These are phyloP conservation scores for Dendrobium huoshanense DNA, from an alignment of 106 monocot species.

Conservation along the genomic window DNA sequence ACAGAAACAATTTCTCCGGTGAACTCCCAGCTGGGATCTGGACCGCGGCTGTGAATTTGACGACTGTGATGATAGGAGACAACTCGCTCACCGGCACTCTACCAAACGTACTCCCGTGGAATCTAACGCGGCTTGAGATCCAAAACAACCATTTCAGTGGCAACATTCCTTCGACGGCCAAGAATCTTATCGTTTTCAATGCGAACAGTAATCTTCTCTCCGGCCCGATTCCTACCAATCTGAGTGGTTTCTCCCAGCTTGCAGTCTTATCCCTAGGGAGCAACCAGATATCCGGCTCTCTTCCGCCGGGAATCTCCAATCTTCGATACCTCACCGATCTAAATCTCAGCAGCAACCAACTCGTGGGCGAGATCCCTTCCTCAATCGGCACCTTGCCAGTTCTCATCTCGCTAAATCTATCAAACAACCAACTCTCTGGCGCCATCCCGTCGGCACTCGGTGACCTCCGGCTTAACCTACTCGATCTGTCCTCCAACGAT, in stretches of 20 bases:
- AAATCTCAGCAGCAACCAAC: slow-evolving; percentile 56
- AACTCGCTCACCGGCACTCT: slow-evolving; percentile 63
- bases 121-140: slow-evolving; percentile 37
- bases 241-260: slow-evolving; percentile 30
- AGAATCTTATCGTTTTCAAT: slow-evolving; percentile 27
- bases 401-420: slow-evolving; percentile 61
- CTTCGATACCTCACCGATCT: slow-evolving; percentile 29
- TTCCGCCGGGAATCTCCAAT: slow-evolving; percentile 26
- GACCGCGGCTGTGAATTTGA: slow-evolving; percentile 31
- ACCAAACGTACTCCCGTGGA: slow-evolving; percentile 44
- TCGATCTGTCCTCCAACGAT: slow-evolving; percentile 74
- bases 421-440: slow-evolving; percentile 56
- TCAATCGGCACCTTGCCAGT: slow-evolving; percentile 36
- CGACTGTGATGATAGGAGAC: slow-evolving; percentile 17
- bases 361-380: slow-evolving; percentile 56
- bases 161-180: slow-evolving; percentile 33
- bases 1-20: slow-evolving; percentile 48
- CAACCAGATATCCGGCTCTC: slow-evolving; percentile 54
- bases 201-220: slow-evolving; percentile 56
- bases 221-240: slow-evolving; percentile 33
- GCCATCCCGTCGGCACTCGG: slow-evolving; percentile 29
- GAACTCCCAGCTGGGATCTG: slow-evolving; percentile 49
- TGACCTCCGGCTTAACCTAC: slow-evolving; percentile 28
- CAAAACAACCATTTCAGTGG: slow-evolving; percentile 63
- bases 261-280: slow-evolving; percentile 29